These are phyloP conservation scores for Hamamelis virginiana DNA, from an alignment of 164 flowering plant species.

Conservation along the genomic window DNA sequence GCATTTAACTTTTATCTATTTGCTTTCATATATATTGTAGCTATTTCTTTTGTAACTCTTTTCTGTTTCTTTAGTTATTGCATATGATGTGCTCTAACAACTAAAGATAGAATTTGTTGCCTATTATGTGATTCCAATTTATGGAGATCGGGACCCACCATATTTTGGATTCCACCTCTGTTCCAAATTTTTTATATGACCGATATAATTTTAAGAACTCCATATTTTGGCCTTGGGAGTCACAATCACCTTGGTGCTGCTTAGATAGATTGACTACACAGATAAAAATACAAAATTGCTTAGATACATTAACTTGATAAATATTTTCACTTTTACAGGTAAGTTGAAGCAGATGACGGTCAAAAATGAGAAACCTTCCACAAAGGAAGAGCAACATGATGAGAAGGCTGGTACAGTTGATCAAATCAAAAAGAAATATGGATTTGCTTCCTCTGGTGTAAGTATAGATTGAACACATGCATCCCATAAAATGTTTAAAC, in stretches of 20 bases:
- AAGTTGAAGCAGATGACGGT: slow-evolving; percentile 56
- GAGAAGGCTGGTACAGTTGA: slow-evolving; percentile 61
- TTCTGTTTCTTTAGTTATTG: too few relatives aligned
- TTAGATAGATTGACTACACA: neutral
- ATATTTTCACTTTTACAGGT: slow-evolving; percentile 41
- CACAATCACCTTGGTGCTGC: neutral
- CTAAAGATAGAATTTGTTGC: too few relatives aligned
- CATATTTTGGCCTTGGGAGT: too few relatives aligned
- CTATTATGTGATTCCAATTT: too few relatives aligned
- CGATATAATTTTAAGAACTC: too few relatives aligned
- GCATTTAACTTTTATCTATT: neutral
- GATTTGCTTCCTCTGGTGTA: slow-evolving; percentile 57
- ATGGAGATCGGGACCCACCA: neutral
- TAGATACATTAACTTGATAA: neutral
- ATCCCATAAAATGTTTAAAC: neutral
- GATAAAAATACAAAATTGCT: neutral
- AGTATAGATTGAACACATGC: slow-evolving; percentile 25
- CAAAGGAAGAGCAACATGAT: slow-evolving; percentile 52
- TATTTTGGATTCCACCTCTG: too few relatives aligned
- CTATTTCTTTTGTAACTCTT: neutral
- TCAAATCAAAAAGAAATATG: slow-evolving; percentile 86
- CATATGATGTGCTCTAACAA: too few relatives aligned
- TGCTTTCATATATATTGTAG: neutral
- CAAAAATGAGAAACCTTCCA: slow-evolving; percentile 49
- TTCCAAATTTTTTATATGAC: too few relatives aligned